Evolutionary conservation across 352 stramenopile species (phyloP).

Genomic region (Pythium dissimile): DNA sequence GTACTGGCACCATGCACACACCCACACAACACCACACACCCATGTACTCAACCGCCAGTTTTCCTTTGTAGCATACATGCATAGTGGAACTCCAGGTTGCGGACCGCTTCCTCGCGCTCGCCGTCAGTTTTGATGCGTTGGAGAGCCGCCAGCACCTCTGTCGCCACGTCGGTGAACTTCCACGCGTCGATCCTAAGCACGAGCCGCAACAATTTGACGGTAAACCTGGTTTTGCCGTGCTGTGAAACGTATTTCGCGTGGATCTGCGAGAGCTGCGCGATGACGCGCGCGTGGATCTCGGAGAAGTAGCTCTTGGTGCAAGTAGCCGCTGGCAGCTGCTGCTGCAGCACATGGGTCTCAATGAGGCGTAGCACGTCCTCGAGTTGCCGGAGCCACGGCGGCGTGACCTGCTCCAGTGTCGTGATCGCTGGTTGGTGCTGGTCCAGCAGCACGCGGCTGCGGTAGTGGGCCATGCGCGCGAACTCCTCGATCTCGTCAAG

Average conservation of each 20-base stretch:
- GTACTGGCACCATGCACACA: not conserved
- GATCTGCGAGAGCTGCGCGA: constrained; percentile 40
- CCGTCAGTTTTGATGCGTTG: constrained; percentile 21
- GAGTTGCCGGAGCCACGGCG: constrained; percentile 41
- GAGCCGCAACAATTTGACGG: constrained; percentile 25
- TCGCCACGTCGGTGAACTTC: constrained; percentile 29
- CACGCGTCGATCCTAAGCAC: constrained; percentile 31
- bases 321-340: constrained; percentile 8
- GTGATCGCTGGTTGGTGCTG: constrained; percentile 20
- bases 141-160: constrained; percentile 28
- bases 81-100: constrained; percentile 75
- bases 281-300: constrained; percentile 49
- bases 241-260: constrained; percentile 31
- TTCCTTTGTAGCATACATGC: constrained; percentile 24
- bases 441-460: constrained; percentile 40
- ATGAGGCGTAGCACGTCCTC: constrained; percentile 31
- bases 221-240: constrained; percentile 44
- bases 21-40: not conserved
- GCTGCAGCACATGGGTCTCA: constrained; percentile 21
- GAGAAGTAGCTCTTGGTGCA: constrained; percentile 35
- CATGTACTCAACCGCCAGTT: not conserved
- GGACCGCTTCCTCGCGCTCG: constrained; percentile 45
- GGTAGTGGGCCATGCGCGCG: constrained; percentile 56
- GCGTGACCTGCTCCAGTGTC: constrained; percentile 33
- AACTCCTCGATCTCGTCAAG: constrained; percentile 46